Evolutionary conservation across 441 rosid species (phyloP), one percentile per base, ranked within the genome.

Genomic region (Bocquillonia castaneifolia): DNA sequence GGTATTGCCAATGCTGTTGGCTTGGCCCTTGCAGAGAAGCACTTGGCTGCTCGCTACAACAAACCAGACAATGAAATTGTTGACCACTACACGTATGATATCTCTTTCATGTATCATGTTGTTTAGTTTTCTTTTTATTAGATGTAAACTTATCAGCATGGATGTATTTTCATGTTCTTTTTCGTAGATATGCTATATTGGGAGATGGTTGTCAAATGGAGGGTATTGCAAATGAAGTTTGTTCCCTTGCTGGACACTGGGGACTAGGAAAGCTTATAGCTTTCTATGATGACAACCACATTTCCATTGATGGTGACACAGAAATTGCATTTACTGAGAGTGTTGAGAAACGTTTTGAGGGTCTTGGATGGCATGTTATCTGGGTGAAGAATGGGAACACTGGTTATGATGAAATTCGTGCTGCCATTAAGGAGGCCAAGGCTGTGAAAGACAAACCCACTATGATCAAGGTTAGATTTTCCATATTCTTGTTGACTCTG

Each of bases 131-230:
- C 26, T 63, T 59, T 54, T 63, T 32, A 54, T 40, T 48, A 45
- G 57, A 50, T 37, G n/a, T 71, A 34, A 39, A 26, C 10, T 64
- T 64, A 25, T 28, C 2, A 34, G 36, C 13, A 32, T 59, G 63
- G 56, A n/a, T 68, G 22, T 52, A 12, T 47, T 18, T 67, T 59
- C 31, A 12, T 47, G 22, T 76, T 59, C 59, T 34, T 51, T 39
- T 61, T 29, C 66, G 2, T 70, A 88, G 93, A 64, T 88, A 88
- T 72, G 72, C 0, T 58, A 89, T 89, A 37, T 62, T 90, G 65
- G 98, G 98, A 75, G 98, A 92, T 79, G 98, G 97, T 18, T 92
- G 98, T 66, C 96, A 92, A 55, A 92, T 92, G 98, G 98, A 92
- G 68, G 98, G 98, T 34, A 73, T 92, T 72, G 34, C 96, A 59